Base-by-base conservation (phyloP, 2,329 filamentous ascomycete species). In the Orbilia quercus region DNA sequence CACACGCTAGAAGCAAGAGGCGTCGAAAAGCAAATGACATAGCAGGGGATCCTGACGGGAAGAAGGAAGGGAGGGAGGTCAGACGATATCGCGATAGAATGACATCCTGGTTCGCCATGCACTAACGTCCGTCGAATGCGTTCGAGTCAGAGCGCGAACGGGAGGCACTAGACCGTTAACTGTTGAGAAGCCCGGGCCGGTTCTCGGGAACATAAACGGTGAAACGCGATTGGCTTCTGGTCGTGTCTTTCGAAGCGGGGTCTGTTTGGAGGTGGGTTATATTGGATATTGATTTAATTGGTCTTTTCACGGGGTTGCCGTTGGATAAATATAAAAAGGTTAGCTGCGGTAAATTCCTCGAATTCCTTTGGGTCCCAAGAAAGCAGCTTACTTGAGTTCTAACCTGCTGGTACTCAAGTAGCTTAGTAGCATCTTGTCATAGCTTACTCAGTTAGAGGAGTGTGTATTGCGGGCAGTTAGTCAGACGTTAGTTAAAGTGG, bases 1-100 rank as follows among this genome's bases (percentile, higher is more conserved):
- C 63, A 45, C 58, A 66, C 31, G 12, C 45, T 16, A 59, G 53
- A 59, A 45, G 23, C 45, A 58, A 31, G 63, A 59, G 31, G 28
- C 42, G 53, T 14, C 36, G 53, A 58, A 58, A 47, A 31, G 34
- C n/a, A 48, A 20, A 40, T 16, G 47, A n/a, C 23, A 28, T 22
- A 28, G 12, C 38, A 38, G 48, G 44, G 50, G 18, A 12, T 42
- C 36, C 18, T 28, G 53, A 40, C 48, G 42, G 42, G 47, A 40
- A 25, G 40, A 22, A 31, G 31, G 34, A 20, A 31, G 28, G 28
- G 44, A 51, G 54, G 62, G 51, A 45, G 62, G 63, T 67, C 63
- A 67, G 53, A 67, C 63, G 63, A 67, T 67, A 58, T 51, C 63
- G 63, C 63, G 63, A 67, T 53, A 53, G 34, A 36, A 34, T 22